phyloP scores from a whole-genome alignment of 257 asterid genomes.

The Plantago elongata region DNA sequence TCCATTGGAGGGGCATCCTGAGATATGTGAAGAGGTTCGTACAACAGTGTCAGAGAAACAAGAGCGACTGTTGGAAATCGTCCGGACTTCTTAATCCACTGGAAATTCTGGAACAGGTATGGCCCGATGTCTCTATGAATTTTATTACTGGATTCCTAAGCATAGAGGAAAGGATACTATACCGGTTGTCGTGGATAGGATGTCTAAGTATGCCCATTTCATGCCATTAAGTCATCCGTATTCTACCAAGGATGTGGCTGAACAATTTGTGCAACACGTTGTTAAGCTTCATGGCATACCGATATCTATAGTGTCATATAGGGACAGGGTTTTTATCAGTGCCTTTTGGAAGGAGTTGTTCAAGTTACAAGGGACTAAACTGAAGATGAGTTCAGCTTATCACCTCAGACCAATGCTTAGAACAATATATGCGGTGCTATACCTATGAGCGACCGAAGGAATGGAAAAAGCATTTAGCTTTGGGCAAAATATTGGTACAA shows the following conservation, averaged over 20 bases:
- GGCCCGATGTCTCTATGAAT: neutral
- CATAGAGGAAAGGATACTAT: neutral
- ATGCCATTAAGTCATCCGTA: neutral
- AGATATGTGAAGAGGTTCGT: neutral
- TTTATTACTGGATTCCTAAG: neutral
- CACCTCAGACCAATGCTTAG: neutral
- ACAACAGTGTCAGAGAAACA: neutral
- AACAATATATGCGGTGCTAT: neutral
- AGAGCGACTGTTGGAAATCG: neutral
- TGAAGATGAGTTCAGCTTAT: neutral
- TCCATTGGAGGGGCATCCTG: neutral
- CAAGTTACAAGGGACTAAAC: too few species aligned
- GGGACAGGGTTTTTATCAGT: neutral
- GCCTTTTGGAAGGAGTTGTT: neutral
- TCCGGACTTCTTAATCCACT: neutral
- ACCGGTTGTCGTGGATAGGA: neutral
- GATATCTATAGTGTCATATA: neutral
- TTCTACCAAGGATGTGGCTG: neutral
- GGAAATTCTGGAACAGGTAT: neutral
- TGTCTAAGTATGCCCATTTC: neutral
- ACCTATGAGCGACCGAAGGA: neutral
- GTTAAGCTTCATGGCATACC: neutral
- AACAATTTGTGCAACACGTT: neutral
- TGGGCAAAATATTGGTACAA: slow-evolving; percentile 1
- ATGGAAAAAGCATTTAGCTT: neutral